Conservation (phyloP, 2,329 filamentous ascomycete genomes). For the Chrysoporthe austroafricana region DNA sequence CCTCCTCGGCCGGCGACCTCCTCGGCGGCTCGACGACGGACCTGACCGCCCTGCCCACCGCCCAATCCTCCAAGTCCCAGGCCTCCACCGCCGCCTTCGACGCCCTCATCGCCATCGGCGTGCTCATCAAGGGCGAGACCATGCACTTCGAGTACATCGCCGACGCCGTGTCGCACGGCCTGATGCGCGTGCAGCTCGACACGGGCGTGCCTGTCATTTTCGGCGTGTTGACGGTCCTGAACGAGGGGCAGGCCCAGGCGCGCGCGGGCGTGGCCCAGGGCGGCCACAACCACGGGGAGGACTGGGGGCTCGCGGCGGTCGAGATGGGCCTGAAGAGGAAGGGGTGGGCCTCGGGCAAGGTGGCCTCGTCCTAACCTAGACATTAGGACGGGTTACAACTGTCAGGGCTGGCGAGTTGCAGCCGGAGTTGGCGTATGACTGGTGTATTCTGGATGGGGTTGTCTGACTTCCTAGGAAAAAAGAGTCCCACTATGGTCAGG, state of each 20-base stretch:
- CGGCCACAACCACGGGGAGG: constrained; percentile 91
- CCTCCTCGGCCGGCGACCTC: constrained; percentile 70
- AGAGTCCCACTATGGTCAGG: background rate
- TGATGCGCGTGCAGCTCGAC: constrained; percentile 95
- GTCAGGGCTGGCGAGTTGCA: background rate
- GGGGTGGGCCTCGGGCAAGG: constrained; percentile 76
- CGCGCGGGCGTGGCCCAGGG: constrained; percentile 74
- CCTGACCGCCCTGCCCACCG: constrained; percentile 55
- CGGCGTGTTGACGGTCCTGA: constrained; percentile 86
- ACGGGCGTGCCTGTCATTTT: constrained; percentile 88
- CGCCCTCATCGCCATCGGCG: constrained; percentile 91
- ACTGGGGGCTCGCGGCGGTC: constrained; percentile 94
- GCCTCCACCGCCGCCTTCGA: constrained; percentile 73
- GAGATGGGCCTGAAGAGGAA: constrained; percentile 89
- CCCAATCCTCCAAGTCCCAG: constrained; percentile 40
- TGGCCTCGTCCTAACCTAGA: constrained; percentile 42
- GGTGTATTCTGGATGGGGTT: background rate
- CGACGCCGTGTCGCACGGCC: constrained; percentile 84
- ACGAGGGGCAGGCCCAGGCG: constrained; percentile 82
- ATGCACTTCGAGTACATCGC: constrained; percentile 99
- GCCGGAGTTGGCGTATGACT: background rate
- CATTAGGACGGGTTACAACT: background rate
- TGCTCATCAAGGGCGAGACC: constrained; percentile 97
- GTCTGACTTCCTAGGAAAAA: background rate
- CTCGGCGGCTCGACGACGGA: constrained; percentile 72